Conservation (phyloP, 2,329 filamentous ascomycete species). For the Pleochaeta shiraiana region DNA sequence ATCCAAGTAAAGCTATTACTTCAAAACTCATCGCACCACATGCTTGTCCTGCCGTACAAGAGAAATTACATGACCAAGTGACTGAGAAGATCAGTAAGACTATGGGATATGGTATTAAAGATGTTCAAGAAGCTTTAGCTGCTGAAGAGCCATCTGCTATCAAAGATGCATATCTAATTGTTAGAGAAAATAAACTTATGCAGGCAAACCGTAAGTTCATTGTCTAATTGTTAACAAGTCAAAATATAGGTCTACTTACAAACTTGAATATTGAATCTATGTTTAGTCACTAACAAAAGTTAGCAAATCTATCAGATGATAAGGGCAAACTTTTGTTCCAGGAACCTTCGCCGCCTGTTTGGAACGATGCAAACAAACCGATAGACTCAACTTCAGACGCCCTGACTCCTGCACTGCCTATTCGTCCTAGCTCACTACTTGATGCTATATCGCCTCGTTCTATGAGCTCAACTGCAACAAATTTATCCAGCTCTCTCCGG, state of each 20-base stretch:
- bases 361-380: conserved; percentile 17
- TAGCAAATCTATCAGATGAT: conserved; percentile 17
- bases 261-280: background rate
- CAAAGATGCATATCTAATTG: conserved; percentile 97
- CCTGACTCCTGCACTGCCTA: conserved; percentile 7
- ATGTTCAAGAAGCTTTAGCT: conserved; percentile 84
- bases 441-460: conserved; percentile 17
- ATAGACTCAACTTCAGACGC: conserved; percentile 5
- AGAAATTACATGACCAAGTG: conserved; percentile 78
- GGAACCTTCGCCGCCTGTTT: conserved; percentile 32
- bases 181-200: conserved; percentile 96
- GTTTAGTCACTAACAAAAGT: background rate
- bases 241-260: background rate
- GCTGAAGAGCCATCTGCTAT: conserved; percentile 91
- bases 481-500: conserved; percentile 12
- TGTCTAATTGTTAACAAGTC: background rate
- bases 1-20: conserved; percentile 78
- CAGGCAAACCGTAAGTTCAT: conserved; percentile 60
- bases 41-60: conserved; percentile 56
- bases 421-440: conserved; percentile 12
- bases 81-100: conserved; percentile 93
- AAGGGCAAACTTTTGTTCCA: conserved; percentile 24
- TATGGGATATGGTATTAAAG: conserved; percentile 89
- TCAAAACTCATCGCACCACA: conserved; percentile 61
- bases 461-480: conserved; percentile 16